Percentiles rank a stretch among this genome's conserved stretches.
Evolutionary conservation across 2,329 filamentous ascomycete species (phyloP).

Genomic region (Plectosphaerella plurivora): DNA sequence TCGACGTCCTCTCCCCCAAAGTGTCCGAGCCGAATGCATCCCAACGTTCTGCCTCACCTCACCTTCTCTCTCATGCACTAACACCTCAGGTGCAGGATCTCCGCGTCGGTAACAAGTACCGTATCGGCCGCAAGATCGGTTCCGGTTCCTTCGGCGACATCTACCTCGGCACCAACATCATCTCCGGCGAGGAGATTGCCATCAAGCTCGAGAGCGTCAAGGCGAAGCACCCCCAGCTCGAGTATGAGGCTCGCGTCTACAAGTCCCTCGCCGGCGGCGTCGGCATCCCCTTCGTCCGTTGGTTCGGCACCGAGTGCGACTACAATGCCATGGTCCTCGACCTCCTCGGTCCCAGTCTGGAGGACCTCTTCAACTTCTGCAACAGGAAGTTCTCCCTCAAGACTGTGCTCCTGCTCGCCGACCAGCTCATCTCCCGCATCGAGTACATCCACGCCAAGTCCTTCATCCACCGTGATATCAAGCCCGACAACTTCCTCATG

Average conservation of each 20-base stretch:
- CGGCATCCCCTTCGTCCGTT: conserved; percentile 96
- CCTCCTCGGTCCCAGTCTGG: conserved; percentile 88
- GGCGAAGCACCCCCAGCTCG: conserved; percentile 97
- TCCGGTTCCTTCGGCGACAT: conserved; percentile 98
- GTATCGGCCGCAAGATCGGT: conserved; percentile 98
- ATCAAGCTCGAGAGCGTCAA: conserved; percentile 99
- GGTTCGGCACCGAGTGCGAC: conserved; percentile 99
- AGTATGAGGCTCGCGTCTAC: conserved; percentile 96
- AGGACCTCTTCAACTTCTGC: conserved; percentile 99
- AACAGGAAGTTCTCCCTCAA: conserved; percentile 99
- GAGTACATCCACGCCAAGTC: conserved; percentile 99
- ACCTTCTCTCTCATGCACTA: too few species aligned
- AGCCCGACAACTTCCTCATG: conserved; percentile 99
- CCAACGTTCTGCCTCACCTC: too few species aligned
- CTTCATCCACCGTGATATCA: conserved; percentile 99
- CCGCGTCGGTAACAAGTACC: conserved; percentile 98
- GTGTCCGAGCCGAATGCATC: too few species aligned
- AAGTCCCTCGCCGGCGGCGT: conserved; percentile 90
- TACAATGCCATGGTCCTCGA: conserved; percentile 99
- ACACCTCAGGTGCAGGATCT: conserved; percentile 64
- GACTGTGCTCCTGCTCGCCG: conserved; percentile 92
- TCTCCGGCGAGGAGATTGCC: conserved; percentile 97
- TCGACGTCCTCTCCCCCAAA: too few species aligned
- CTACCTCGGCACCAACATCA: conserved; percentile 98
- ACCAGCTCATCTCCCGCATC: conserved; percentile 97